phyloP scores from a whole-genome alignment of 1,139 yeast genomes.

The Pichia inconspicua region DNA sequence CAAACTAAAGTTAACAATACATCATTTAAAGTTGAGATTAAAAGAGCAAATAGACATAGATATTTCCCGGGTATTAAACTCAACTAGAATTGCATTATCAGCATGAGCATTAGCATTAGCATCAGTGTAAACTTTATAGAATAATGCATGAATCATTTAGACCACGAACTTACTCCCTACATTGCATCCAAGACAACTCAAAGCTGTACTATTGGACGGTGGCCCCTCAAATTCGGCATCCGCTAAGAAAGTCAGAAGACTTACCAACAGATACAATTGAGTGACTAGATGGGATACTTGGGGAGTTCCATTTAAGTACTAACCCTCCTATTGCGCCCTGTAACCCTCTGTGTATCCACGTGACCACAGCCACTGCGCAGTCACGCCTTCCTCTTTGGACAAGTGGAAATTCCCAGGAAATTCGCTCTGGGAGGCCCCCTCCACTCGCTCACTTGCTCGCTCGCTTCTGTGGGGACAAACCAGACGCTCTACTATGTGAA shows the following conservation, averaged over 20 bases:
- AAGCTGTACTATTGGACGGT: constrained; percentile 24
- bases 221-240: constrained; percentile 24
- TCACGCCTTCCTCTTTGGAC: too few relatives aligned
- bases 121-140: neutral
- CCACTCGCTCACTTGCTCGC: too few relatives aligned
- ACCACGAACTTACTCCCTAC: neutral
- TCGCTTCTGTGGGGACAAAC: too few relatives aligned
- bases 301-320: too few relatives aligned
- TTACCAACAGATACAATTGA: constrained; percentile 9
- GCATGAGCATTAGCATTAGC: neutral
- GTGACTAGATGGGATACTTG: neutral
- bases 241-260: constrained; percentile 26
- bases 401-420: too few relatives aligned
- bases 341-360: too few relatives aligned
- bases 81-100: neutral
- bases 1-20: neutral
- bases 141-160: neutral
- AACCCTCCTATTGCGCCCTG: too few relatives aligned
- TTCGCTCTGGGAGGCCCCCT: too few relatives aligned
- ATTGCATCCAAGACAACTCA: neutral
- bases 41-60: constrained; percentile 17
- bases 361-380: too few relatives aligned
- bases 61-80: constrained; percentile 21
- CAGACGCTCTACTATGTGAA: neutral
- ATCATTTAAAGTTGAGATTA: constrained; percentile 10